These are phyloP conservation scores for Leccinum subfulvum DNA, from an alignment of 1,284 basidiomycete species.

Conservation along the genomic window DNA sequence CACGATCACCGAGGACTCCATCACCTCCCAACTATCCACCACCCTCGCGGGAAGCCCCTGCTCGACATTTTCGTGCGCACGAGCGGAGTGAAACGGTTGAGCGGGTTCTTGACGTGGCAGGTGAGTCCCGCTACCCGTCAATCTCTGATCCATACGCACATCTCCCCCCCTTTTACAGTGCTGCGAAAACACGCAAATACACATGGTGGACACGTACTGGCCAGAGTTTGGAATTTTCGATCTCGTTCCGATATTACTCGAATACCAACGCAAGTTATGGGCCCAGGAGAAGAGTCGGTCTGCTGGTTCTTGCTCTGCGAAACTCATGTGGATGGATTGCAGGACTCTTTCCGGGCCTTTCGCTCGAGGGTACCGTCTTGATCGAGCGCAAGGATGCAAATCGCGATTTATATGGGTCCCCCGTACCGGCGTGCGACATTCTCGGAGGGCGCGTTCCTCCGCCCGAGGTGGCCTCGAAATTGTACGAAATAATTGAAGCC, in stretches of 20 bases:
- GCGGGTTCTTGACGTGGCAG: constrained; percentile 96
- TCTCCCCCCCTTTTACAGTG: constrained; percentile 43
- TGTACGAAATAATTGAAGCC: constrained; percentile 95
- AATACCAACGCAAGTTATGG: constrained; percentile 83
- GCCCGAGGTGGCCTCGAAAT: constrained; percentile 88
- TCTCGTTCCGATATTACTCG: constrained; percentile 81
- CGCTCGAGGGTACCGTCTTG: constrained; percentile 91
- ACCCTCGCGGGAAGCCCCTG: constrained; percentile 69
- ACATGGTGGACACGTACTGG: constrained; percentile 92
- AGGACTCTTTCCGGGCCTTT: constrained; percentile 95
- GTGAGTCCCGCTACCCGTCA: constrained; percentile 41
- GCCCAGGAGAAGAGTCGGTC: constrained; percentile 2
- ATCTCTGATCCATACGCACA: constrained; percentile 34
- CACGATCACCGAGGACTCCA: constrained; percentile 64
- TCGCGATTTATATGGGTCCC: constrained; percentile 92
- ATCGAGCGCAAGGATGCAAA: constrained; percentile 96
- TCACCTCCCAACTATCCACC: constrained; percentile 69
- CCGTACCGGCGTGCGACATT: constrained; percentile 87
- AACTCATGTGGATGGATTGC: constrained; percentile 10
- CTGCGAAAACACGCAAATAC: constrained; percentile 83
- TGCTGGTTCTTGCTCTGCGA: neutral
- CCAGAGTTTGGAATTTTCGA: constrained; percentile 91
- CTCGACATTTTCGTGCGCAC: constrained; percentile 92
- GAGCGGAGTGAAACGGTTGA: constrained; percentile 86
- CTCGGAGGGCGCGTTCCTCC: constrained; percentile 91